phyloP scores from a whole-genome alignment of 805 yeast genomes.

The Sugiyamaella boreocaroliniensis region DNA sequence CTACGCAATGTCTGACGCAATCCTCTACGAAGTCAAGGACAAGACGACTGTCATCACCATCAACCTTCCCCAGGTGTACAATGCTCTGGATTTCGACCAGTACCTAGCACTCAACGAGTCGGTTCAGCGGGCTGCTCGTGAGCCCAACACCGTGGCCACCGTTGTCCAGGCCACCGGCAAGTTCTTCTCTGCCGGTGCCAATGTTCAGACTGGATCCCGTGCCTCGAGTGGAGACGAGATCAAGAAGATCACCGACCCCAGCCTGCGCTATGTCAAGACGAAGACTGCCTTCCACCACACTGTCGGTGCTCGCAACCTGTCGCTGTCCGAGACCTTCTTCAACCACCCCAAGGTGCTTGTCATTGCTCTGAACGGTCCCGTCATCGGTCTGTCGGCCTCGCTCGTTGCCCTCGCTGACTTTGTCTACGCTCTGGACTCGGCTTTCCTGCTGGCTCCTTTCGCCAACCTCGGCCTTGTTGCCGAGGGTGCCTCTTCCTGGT shows the following conservation, averaged over 20 bases:
- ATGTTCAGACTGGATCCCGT: slow-evolving; percentile 39
- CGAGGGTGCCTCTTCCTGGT: slow-evolving; percentile 70
- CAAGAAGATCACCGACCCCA: not conserved
- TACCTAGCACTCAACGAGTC: slow-evolving; percentile 51
- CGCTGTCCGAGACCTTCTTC: slow-evolving; percentile 58
- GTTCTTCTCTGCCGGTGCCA: slow-evolving; percentile 82
- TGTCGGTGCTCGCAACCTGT: slow-evolving; percentile 66
- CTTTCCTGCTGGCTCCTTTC: slow-evolving; percentile 65
- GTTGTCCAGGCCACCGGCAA: slow-evolving; percentile 64
- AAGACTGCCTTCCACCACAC: slow-evolving; percentile 43
- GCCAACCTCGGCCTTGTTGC: slow-evolving; percentile 75
- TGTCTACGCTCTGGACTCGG: slow-evolving; percentile 55
- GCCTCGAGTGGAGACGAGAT: slow-evolving; percentile 2
- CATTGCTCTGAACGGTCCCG: slow-evolving; percentile 81
- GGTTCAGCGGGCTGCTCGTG: slow-evolving; percentile 55
- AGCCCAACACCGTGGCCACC: slow-evolving; percentile 57
- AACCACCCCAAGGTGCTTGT: slow-evolving; percentile 66
- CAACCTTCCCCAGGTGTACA: slow-evolving; percentile 52
- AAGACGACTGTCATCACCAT: slow-evolving; percentile 57
- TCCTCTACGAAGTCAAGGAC: slow-evolving; percentile 34
- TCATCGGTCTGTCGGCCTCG: slow-evolving; percentile 70
- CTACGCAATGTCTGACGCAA: slow-evolving; percentile 7
- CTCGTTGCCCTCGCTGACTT: slow-evolving; percentile 71
- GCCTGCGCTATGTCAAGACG: slow-evolving; percentile 10
- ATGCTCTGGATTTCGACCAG: slow-evolving; percentile 62